phyloP scores from a whole-genome alignment of 805 yeast genomes.

The Blastobotrys mokoenaii region DNA sequence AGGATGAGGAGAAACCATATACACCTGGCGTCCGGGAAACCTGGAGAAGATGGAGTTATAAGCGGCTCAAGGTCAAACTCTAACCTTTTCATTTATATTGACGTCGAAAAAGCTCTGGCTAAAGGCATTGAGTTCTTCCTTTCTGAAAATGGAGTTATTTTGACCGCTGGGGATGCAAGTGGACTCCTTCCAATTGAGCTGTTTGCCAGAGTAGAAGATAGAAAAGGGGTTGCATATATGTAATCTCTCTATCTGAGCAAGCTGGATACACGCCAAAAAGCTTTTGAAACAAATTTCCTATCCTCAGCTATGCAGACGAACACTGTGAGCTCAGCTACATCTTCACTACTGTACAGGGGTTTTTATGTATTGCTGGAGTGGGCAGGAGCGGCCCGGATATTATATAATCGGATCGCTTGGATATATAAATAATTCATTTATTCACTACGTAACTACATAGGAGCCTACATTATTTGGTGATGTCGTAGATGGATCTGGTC shows the following conservation, averaged over 20 bases:
- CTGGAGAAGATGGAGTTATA: constrained; percentile 39
- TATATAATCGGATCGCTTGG: no score
- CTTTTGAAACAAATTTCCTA: no score
- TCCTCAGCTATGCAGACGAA: no score
- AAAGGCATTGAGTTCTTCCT: constrained; percentile 44
- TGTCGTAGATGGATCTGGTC: no score
- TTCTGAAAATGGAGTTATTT: constrained; percentile 68
- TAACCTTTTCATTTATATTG: constrained; percentile 54
- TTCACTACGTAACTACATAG: no score
- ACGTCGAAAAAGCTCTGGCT: constrained; percentile 41
- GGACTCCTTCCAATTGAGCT: constrained; percentile 43
- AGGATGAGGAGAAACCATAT: constrained; percentile 76
- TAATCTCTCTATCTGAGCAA: neutral
- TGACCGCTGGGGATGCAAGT: constrained; percentile 50
- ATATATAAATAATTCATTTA: no score
- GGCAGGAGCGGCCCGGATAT: no score
- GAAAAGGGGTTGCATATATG: constrained; percentile 13
- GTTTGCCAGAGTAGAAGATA: constrained; percentile 35
- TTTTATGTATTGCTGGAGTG: no score
- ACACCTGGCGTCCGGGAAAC: constrained; percentile 65
- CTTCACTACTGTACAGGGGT: no score
- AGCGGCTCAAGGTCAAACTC: constrained; percentile 67
- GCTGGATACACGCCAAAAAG: no score
- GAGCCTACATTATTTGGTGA: no score
- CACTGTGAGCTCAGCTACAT: no score